Evolutionary conservation across 2,329 filamentous ascomycete genomes (phyloP).

Genomic region (Xenoacremonium recifei): DNA sequence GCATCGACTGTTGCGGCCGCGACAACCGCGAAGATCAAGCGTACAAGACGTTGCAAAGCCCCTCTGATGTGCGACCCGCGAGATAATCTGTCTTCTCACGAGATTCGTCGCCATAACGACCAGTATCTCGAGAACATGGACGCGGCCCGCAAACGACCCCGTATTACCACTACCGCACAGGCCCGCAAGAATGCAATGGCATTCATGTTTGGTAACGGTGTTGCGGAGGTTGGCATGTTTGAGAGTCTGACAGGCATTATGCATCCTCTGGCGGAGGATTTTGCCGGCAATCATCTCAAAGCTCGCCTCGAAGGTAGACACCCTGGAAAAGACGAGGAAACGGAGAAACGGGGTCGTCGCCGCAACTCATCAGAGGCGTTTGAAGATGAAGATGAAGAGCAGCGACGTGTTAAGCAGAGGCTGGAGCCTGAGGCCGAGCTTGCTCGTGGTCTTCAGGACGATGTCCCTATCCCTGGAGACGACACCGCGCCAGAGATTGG

Average conservation of each 20-base stretch:
- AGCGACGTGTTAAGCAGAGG: constrained; percentile 38
- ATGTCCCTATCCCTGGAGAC: constrained; percentile 29
- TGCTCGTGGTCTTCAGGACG: constrained; percentile 25
- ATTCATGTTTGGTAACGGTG: constrained; percentile 32
- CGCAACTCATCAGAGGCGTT: constrained; percentile 46
- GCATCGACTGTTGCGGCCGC: constrained; percentile 17
- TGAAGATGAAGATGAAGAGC: constrained; percentile 33
- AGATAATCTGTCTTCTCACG: constrained; percentile 34
- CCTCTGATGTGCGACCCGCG: constrained; percentile 29
- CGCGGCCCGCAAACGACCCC: constrained; percentile 24
- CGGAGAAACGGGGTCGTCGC: constrained; percentile 29
- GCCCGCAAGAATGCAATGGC: constrained; percentile 37
- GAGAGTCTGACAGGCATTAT: constrained; percentile 24
- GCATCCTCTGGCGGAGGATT: constrained; percentile 43
- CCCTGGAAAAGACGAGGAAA: constrained; percentile 14
- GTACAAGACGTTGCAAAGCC: constrained; percentile 24
- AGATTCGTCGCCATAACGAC: constrained; percentile 39
- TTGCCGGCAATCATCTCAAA: constrained; percentile 45
- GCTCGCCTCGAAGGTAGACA: constrained; percentile 27
- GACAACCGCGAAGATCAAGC: constrained; percentile 17
- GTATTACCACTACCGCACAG: constrained; percentile 29
- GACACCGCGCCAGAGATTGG: constrained; percentile 61
- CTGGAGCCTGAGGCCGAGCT: constrained; percentile 28
- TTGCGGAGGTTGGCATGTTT: constrained; percentile 30
- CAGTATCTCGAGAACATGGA: constrained; percentile 57